A percentile compares a stretch with the other conserved stretches of the same genome.
These are phyloP conservation scores for Elongisporangium anandrum DNA, from an alignment of 352 stramenopile genomes.

Conservation along the genomic window DNA sequence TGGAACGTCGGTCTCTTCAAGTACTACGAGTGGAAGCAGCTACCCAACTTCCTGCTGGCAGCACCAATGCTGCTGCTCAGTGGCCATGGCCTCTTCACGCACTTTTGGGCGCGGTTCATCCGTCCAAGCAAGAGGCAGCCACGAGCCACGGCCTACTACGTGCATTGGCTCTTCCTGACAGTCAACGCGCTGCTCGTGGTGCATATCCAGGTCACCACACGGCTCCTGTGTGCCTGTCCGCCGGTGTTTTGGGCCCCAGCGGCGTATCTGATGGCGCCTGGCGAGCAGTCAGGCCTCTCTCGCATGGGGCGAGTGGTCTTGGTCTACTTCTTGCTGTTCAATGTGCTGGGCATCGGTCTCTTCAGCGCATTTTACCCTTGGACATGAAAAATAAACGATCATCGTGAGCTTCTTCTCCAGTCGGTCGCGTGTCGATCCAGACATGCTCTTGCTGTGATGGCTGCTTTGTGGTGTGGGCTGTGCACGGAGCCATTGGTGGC, in stretches of 20 bases:
- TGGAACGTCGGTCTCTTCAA: slow-evolving; percentile 93
- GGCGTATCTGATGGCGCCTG: slow-evolving; percentile 10
- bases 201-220: slow-evolving; percentile 86
- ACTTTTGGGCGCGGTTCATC: slow-evolving; percentile 29
- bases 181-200: slow-evolving; percentile 75
- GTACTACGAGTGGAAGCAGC: slow-evolving; percentile 93
- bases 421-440: slow-evolving; percentile 53
- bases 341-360: slow-evolving; percentile 53
- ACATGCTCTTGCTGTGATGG: slow-evolving; percentile 44
- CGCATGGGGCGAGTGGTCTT: slow-evolving; percentile 30
- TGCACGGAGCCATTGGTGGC: neutral
- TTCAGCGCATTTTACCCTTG: slow-evolving; percentile 84
- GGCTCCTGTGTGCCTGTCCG: slow-evolving; percentile 69
- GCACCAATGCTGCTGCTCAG: slow-evolving; percentile 80
- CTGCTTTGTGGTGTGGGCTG: neutral
- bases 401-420: slow-evolving; percentile 83
- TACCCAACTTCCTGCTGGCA: slow-evolving; percentile 94
- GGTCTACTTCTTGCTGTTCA: slow-evolving; percentile 72
- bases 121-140: neutral
- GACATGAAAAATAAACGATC: slow-evolving; percentile 37
- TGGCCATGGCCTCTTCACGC: slow-evolving; percentile 41
- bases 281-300: slow-evolving; percentile 4
- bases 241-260: slow-evolving; percentile 77
- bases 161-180: slow-evolving; percentile 71
- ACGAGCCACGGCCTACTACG: slow-evolving; percentile 38